Evolutionary conservation across 2,329 filamentous ascomycete genomes (phyloP), one percentile per base, ranked within the genome.

Genomic region (Pseudomassariella vexata): DNA sequence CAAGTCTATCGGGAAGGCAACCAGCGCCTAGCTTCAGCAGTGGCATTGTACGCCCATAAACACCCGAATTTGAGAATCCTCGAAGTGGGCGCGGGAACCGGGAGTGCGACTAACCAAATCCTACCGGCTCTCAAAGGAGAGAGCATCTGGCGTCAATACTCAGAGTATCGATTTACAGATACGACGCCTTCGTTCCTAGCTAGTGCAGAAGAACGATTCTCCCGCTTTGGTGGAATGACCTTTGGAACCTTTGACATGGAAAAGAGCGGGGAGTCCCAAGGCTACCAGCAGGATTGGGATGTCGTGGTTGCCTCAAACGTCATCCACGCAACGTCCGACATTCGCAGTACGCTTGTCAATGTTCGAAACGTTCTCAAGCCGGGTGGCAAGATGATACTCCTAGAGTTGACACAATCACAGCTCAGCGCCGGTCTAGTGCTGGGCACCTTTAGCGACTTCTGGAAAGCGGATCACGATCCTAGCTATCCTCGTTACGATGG

Each of bases 11-110:
- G n/a, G n/a, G n/a, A n/a, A n/a, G n/a, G n/a, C n/a, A n/a, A n/a
- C n/a, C n/a, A n/a, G n/a, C n/a, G n/a, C n/a, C n/a, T n/a, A n/a
- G n/a, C n/a, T n/a, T n/a, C n/a, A n/a, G n/a, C n/a, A n/a, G 17
- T 28, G 11, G 26, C 12, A 8, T 8, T 33, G 6, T 21, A 28
- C n/a, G 35, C 30, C 10, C 24, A 33, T 12, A 16, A 37, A 21
- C 32, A 33, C 18, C 35, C 35, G 5, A 10, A 12, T 5, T 22
- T 29, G 21, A 15, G 24, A 2, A 33, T 37, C 2, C 15, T 37
- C 10, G 35, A 37, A 17, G 25, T 37, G 6, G 35, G 35, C 6
- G 35, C 35, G 6, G 35, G 35, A 4, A 37, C 35, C 3, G 35
- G 32, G n/a, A 26, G 23, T 10, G 26, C 23, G 12, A 33, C 30